phyloP scores from a whole-genome alignment of 2,329 filamentous ascomycete species.

The Raffaelea ambrosiae region DNA sequence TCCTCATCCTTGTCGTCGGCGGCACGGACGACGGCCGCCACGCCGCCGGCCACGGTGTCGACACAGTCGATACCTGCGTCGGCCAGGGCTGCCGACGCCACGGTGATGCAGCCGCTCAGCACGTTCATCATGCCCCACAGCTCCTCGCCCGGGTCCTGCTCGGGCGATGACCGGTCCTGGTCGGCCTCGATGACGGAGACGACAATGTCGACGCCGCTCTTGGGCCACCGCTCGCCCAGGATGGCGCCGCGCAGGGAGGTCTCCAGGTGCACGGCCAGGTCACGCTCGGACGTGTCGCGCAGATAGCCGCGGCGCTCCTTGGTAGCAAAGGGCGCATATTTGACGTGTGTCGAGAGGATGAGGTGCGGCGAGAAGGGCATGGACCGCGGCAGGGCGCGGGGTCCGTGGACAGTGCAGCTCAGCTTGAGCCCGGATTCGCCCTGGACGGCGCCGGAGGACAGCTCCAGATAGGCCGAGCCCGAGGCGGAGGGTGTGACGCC shows the following conservation, averaged over 20 bases:
- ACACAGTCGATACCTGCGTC: conserved; percentile 96
- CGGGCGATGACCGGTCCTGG: conserved; percentile 54
- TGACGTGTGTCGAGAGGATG: conserved; percentile 85
- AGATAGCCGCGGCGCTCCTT: conserved; percentile 75
- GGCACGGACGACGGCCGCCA: conserved; percentile 63
- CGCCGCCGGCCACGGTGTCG: conserved; percentile 80
- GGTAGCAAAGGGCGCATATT: conserved; percentile 92
- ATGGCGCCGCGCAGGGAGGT: conserved; percentile 82
- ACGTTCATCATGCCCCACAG: conserved; percentile 90
- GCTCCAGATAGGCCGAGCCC: conserved; percentile 80
- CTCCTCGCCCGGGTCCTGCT: conserved; percentile 41
- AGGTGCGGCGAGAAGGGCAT: conserved; percentile 89
- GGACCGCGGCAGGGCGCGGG: conserved; percentile 79
- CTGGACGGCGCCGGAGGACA: conserved; percentile 38
- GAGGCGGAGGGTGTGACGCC: conserved; percentile 88
- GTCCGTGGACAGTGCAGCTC: conserved; percentile 87
- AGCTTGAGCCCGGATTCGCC: conserved; percentile 65
- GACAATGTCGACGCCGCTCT: conserved; percentile 92
- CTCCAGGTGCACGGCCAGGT: conserved; percentile 84
- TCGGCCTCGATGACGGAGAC: conserved; percentile 91
- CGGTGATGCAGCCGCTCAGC: conserved; percentile 83
- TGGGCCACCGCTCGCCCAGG: conserved; percentile 95
- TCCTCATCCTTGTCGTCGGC: too few species aligned
- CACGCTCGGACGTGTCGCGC: conserved; percentile 76
- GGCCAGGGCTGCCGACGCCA: conserved; percentile 82